These are phyloP conservation scores for Grammothele lineata DNA, from an alignment of 768 basidiomycete species.

Conservation along the genomic window DNA sequence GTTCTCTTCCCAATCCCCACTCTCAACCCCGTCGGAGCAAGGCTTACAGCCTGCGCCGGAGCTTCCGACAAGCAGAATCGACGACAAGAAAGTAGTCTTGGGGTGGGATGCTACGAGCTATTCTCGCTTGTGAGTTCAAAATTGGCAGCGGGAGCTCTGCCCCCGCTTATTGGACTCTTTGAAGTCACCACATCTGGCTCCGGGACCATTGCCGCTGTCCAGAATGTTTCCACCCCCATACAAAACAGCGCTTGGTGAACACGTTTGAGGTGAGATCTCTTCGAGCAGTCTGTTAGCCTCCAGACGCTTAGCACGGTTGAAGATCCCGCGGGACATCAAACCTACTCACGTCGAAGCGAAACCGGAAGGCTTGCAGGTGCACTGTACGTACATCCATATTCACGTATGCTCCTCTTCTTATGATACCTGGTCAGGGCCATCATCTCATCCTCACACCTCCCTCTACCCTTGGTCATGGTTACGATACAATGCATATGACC, in stretches of 20 bases:
- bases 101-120: slow-evolving; percentile 70
- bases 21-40: too few relatives aligned
- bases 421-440: slow-evolving; percentile 46
- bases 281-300: background rate
- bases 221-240: slow-evolving; percentile 79
- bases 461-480: slow-evolving; percentile 89
- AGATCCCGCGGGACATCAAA: slow-evolving; percentile 77
- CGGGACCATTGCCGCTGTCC: slow-evolving; percentile 91
- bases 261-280: slow-evolving; percentile 62
- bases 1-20: too few relatives aligned
- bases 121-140: slow-evolving; percentile 83
- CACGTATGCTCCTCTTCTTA: too few relatives aligned
- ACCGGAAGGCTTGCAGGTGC: slow-evolving; percentile 62
- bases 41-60: slow-evolving; percentile 3
- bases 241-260: slow-evolving; percentile 86
- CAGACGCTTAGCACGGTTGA: background rate
- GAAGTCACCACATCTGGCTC: slow-evolving; percentile 87
- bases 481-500: slow-evolving; percentile 74
- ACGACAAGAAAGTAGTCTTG: slow-evolving; percentile 59
- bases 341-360: slow-evolving; percentile 56
- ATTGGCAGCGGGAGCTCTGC: too few relatives aligned
- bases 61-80: slow-evolving; percentile 38
- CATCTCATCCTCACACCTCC: slow-evolving; percentile 64
- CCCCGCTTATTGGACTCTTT: background rate
- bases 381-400: too few relatives aligned